These are phyloP conservation scores for Aspergillus sp. DNA, from an alignment of 2,329 filamentous ascomycete species.

Conservation along the genomic window DNA sequence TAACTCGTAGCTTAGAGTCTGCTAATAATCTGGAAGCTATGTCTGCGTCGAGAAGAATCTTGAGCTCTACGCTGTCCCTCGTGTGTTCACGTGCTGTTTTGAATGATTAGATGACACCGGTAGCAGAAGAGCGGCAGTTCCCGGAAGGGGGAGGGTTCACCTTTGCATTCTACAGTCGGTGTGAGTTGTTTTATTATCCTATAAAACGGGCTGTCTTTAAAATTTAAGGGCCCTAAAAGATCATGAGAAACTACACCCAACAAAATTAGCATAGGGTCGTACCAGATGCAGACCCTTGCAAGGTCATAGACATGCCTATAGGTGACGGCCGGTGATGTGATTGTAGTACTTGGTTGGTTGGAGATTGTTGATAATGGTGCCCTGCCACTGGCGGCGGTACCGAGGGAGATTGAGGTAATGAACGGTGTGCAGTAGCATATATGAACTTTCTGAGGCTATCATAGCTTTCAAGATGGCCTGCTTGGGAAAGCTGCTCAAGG, in stretches of 20 bases:
- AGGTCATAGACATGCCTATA: slow-evolving; percentile 31
- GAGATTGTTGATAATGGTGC: slow-evolving; percentile 27
- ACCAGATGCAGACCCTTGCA: slow-evolving; percentile 31
- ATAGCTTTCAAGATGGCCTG: slow-evolving; percentile 27
- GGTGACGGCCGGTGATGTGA: slow-evolving; percentile 29
- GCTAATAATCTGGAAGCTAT: slow-evolving; percentile 56
- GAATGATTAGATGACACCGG: slow-evolving; percentile 27
- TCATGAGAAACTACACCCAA: slow-evolving; percentile 27
- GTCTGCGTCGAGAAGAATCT: slow-evolving; percentile 58
- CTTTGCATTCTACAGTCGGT: slow-evolving; percentile 66
- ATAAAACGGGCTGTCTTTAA: slow-evolving; percentile 86
- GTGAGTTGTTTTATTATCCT: slow-evolving; percentile 66
- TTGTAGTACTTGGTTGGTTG: slow-evolving; percentile 23
- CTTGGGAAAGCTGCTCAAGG: slow-evolving; percentile 28
- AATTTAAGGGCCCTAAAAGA: slow-evolving; percentile 50
- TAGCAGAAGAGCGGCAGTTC: background rate
- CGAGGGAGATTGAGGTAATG: slow-evolving; percentile 27
- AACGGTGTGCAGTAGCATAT: slow-evolving; percentile 27
- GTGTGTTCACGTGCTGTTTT: slow-evolving; percentile 63
- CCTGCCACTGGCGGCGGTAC: slow-evolving; percentile 24
- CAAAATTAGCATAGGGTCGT: slow-evolving; percentile 10
- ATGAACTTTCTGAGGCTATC: slow-evolving; percentile 35
- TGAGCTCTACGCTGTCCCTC: slow-evolving; percentile 58
- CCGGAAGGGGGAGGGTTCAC: slow-evolving; percentile 47
- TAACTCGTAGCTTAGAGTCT: slow-evolving; percentile 67